Conservation (phyloP, 192 early-diverging fungal genomes). For the Dispira parvispora region DNA sequence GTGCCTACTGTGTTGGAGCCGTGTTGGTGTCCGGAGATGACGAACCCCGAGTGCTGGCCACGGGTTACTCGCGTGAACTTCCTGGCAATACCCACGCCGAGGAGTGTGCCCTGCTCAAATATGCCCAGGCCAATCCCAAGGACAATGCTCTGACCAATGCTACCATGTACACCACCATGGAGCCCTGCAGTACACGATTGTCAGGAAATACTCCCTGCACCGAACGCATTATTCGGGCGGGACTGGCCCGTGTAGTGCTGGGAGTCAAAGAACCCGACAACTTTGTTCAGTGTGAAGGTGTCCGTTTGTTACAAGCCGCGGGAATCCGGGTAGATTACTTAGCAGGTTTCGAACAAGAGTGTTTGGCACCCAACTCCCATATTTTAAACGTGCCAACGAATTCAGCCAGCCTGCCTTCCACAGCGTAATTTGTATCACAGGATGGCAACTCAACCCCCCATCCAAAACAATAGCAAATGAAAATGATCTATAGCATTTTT, state of each 20-base stretch:
- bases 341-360: conserved; percentile 50
- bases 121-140: neutral
- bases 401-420: no score
- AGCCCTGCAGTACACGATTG: conserved; percentile 66
- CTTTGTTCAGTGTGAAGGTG: conserved; percentile 70
- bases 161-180: conserved; percentile 94
- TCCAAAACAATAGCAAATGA: no score
- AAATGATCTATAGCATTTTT: no score
- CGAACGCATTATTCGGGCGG: conserved; percentile 49
- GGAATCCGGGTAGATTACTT: conserved; percentile 67
- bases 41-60: conserved; percentile 41
- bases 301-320: conserved; percentile 36
- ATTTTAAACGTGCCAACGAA: conserved; percentile 15
- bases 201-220: conserved; percentile 64
- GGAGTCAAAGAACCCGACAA: conserved; percentile 76
- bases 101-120: conserved; percentile 71
- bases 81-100: conserved; percentile 96
- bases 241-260: conserved; percentile 58
- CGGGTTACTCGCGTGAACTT: conserved; percentile 84
- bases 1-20: conserved; percentile 90
- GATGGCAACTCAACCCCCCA: no score
- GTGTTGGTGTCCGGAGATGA: conserved; percentile 32
- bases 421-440: no score
- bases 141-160: conserved; percentile 19
- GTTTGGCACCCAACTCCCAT: conserved; percentile 56